These are phyloP conservation scores for Fusarium sp. DNA, from an alignment of 2,329 filamentous ascomycete genomes.

Conservation along the genomic window DNA sequence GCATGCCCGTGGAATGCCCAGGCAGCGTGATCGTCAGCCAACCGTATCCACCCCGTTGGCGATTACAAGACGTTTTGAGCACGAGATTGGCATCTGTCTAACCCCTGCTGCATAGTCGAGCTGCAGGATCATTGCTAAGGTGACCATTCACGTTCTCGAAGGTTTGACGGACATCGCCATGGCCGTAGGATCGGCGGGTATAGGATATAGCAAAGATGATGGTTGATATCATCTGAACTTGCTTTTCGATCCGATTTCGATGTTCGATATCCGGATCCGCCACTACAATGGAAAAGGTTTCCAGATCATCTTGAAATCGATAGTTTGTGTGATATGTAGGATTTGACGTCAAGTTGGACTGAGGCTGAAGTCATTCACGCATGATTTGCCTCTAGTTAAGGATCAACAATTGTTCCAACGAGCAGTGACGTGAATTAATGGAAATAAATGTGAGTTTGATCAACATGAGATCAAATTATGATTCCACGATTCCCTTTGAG, in stretches of 20 bases:
- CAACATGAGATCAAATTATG: rapidly evolving
- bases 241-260: background rate
- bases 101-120: conserved; percentile 1
- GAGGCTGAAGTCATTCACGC: rapidly evolving
- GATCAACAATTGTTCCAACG: rapidly evolving
- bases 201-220: background rate
- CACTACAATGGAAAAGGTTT: rapidly evolving
- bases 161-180: background rate
- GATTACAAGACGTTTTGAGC: background rate
- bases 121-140: background rate
- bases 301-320: rapidly evolving
- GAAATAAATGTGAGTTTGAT: rapidly evolving
- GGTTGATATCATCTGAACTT: background rate
- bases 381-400: rapidly evolving
- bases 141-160: background rate
- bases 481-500: rapidly evolving
- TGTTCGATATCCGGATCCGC: rapidly evolving
- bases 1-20: conserved; percentile 1
- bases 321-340: rapidly evolving
- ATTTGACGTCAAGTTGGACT: background rate
- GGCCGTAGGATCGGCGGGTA: background rate
- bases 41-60: conserved; percentile 21
- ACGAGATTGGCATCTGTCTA: background rate
- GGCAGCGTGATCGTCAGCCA: conserved; percentile 9
- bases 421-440: background rate